Conservation (phyloP, 768 basidiomycete genomes). For the Mycena leptocephala region DNA sequence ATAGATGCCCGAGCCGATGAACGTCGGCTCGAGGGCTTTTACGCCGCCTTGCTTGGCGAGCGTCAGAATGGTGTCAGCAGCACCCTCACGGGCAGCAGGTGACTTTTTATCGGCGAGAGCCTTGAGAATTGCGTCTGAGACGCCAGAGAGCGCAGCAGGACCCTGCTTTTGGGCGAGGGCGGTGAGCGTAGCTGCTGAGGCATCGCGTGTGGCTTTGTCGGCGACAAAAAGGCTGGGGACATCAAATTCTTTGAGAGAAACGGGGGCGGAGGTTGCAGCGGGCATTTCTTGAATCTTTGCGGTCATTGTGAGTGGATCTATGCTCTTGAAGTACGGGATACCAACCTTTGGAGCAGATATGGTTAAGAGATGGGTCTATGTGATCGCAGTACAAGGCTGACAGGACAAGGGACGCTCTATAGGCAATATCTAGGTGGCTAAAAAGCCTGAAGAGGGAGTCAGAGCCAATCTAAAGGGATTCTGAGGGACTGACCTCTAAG, state of each 20-base stretch:
- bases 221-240: conserved; percentile 84
- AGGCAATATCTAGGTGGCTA: conserved; percentile 59
- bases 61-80: conserved; percentile 78
- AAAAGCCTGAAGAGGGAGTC: conserved; percentile 49
- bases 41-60: conserved; percentile 81
- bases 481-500: conserved; percentile 17
- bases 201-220: conserved; percentile 87
- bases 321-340: conserved; percentile 28
- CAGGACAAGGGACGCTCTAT: conserved; percentile 81
- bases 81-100: conserved; percentile 91
- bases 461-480: background rate
- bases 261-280: conserved; percentile 73
- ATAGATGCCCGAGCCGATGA: conserved; percentile 91
- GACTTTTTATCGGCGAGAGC: conserved; percentile 97
- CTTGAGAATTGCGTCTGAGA: conserved; percentile 83
- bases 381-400: conserved; percentile 65
- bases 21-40: conserved; percentile 90
- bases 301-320: conserved; percentile 35
- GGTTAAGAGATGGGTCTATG: conserved; percentile 53
- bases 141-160: conserved; percentile 82
- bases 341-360: conserved; percentile 62
- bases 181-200: conserved; percentile 80
- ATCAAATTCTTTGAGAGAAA: conserved; percentile 76
- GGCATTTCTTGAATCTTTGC: conserved; percentile 81
- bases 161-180: conserved; percentile 89